A percentile compares a stretch with the other conserved stretches of the same genome.
These are phyloP conservation scores for Drechslera avenae DNA, from an alignment of 2,329 filamentous ascomycete species.

Conservation along the genomic window DNA sequence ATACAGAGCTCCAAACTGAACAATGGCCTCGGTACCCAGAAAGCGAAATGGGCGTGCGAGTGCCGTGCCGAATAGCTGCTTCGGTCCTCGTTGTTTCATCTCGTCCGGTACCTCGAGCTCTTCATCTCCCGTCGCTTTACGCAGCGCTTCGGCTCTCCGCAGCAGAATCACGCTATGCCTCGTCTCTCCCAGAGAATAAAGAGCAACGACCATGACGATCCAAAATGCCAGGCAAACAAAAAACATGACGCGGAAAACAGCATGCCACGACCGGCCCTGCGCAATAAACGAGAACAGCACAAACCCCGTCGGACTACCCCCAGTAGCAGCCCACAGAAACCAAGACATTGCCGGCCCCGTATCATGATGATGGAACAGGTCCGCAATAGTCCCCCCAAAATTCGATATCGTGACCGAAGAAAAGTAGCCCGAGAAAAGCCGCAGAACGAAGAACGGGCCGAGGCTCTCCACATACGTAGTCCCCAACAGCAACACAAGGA, in stretches of 20 bases:
- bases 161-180: conserved; percentile 53
- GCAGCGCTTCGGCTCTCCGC: conserved; percentile 39
- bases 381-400: conserved; percentile 54
- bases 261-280: conserved; percentile 51
- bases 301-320: conserved; percentile 54
- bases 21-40: conserved; percentile 54
- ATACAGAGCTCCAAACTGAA: conserved; percentile 55
- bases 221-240: conserved; percentile 53
- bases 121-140: conserved; percentile 31
- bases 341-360: conserved; percentile 51
- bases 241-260: conserved; percentile 55
- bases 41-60: conserved; percentile 56
- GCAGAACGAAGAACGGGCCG: conserved; percentile 50
- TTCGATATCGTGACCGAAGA: conserved; percentile 49
- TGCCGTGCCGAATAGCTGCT: conserved; percentile 50
- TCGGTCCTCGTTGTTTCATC: conserved; percentile 47
- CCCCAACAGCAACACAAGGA: conserved; percentile 51
- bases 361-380: conserved; percentile 52
- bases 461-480: conserved; percentile 52
- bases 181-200: conserved; percentile 51
- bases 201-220: conserved; percentile 49
- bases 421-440: conserved; percentile 54
- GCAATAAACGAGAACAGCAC: conserved; percentile 55
- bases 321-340: conserved; percentile 56
- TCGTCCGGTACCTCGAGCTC: conserved; percentile 45